Conservation (phyloP, 2,329 filamentous ascomycete species). For the Alternaria viburni region DNA sequence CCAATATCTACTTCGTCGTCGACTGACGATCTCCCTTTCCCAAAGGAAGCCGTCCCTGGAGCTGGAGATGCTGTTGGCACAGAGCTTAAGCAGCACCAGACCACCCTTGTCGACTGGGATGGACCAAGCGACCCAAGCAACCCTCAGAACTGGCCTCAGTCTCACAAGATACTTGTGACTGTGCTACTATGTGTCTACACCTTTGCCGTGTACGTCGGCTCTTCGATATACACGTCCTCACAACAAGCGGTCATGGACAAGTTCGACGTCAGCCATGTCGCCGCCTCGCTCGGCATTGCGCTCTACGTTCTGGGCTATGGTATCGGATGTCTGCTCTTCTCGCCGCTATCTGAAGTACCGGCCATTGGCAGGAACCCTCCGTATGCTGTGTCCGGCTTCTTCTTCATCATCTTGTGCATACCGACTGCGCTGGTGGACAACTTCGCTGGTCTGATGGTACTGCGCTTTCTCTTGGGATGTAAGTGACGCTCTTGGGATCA, state of each 20-base stretch:
- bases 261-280: constrained; percentile 60
- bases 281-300: constrained; percentile 63
- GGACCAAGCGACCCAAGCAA: constrained; percentile 44
- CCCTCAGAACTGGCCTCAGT: constrained; percentile 45
- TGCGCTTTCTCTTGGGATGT: constrained; percentile 45
- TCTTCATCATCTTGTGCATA: constrained; percentile 71
- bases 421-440: constrained; percentile 68
- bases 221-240: constrained; percentile 57
- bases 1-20: constrained; percentile 24
- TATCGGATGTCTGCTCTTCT: constrained; percentile 68
- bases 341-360: constrained; percentile 70
- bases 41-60: constrained; percentile 5
- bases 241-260: constrained; percentile 55
- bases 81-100: constrained; percentile 29
- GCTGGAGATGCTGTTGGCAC: constrained; percentile 18
- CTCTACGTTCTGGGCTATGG: constrained; percentile 68
- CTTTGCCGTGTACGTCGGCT: constrained; percentile 62
- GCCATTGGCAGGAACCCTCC: constrained; percentile 69
- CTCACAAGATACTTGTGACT: constrained; percentile 42
- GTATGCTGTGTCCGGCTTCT: constrained; percentile 70
- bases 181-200: constrained; percentile 59
- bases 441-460: constrained; percentile 66
- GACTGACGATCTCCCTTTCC: constrained; percentile 24
- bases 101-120: constrained; percentile 49
- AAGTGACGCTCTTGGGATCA: background rate